Evolutionary conservation across 805 yeast genomes (phyloP).

Genomic region (Ogataea pignaliae): DNA sequence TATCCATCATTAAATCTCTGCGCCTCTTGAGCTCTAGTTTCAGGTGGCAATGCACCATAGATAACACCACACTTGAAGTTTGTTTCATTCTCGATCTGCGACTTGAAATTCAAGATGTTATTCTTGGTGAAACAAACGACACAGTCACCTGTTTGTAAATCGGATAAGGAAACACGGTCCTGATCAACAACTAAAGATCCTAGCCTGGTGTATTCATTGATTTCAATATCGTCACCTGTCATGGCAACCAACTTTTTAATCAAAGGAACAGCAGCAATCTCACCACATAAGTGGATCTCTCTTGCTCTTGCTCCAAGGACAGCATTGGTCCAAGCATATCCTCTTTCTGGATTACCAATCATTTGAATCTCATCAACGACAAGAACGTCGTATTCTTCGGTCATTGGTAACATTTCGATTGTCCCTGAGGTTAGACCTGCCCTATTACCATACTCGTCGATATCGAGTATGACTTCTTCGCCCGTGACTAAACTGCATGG

Average conservation of each 20-base stretch:
- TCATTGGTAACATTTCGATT: constrained; percentile 83
- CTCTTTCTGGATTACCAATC: constrained; percentile 76
- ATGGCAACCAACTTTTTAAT: constrained; percentile 51
- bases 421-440: constrained; percentile 84
- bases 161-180: constrained; percentile 31
- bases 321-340: constrained; percentile 94
- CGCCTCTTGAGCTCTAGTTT: constrained; percentile 85
- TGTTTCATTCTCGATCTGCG: constrained; percentile 61
- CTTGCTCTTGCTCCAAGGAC: constrained; percentile 80
- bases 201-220: constrained; percentile 68
- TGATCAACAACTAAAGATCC: constrained; percentile 63
- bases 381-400: constrained; percentile 71
- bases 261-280: constrained; percentile 73
- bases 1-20: constrained; percentile 70
- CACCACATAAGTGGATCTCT: constrained; percentile 93
- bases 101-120: constrained; percentile 63
- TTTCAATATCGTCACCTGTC: constrained; percentile 79
- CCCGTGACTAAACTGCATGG: constrained; percentile 89
- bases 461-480: constrained; percentile 79
- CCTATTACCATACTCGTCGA: constrained; percentile 64
- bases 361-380: constrained; percentile 95
- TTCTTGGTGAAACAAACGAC: constrained; percentile 80
- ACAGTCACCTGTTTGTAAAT: constrained; percentile 74
- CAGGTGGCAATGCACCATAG: constrained; percentile 96
- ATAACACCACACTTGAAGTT: constrained; percentile 75